Evolutionary conservation across 352 stramenopile genomes (phyloP).

Genomic region (Thalassiosira hispida): DNA sequence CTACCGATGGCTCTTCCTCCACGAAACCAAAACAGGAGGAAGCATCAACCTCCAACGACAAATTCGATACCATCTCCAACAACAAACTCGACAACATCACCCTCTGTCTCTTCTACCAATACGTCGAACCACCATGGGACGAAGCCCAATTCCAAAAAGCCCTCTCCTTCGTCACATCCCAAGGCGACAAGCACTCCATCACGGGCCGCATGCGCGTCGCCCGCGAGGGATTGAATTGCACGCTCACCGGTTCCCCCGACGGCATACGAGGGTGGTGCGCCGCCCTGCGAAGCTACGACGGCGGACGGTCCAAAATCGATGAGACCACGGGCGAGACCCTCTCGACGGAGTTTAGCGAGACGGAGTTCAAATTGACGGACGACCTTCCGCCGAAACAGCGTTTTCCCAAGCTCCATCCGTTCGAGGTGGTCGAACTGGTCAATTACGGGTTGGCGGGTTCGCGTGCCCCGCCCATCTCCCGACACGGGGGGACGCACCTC

Average conservation of each 20-base stretch:
- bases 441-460: conserved; percentile 78
- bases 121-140: conserved; percentile 83
- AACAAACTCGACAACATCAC: conserved; percentile 54
- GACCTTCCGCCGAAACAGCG: conserved; percentile 73
- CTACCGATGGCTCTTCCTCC: background rate
- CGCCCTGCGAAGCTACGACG: conserved; percentile 51
- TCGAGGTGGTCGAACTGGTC: conserved; percentile 80
- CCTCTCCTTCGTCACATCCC: conserved; percentile 55
- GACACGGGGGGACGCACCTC: conserved; percentile 76
- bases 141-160: conserved; percentile 66
- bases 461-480: conserved; percentile 65
- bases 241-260: conserved; percentile 70
- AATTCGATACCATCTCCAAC: conserved; percentile 51
- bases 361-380: conserved; percentile 87
- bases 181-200: conserved; percentile 57
- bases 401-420: conserved; percentile 82
- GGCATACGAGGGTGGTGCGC: conserved; percentile 56
- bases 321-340: conserved; percentile 21
- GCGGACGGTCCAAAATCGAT: conserved; percentile 27
- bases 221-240: conserved; percentile 86
- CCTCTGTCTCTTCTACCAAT: conserved; percentile 87
- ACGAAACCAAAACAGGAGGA: background rate
- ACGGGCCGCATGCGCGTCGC: conserved; percentile 83
- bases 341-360: no score
- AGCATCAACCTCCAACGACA: background rate